Evolutionary conservation across 108 stramenopile species (phyloP).

Genomic region (Asterionellopsis glacialis): DNA sequence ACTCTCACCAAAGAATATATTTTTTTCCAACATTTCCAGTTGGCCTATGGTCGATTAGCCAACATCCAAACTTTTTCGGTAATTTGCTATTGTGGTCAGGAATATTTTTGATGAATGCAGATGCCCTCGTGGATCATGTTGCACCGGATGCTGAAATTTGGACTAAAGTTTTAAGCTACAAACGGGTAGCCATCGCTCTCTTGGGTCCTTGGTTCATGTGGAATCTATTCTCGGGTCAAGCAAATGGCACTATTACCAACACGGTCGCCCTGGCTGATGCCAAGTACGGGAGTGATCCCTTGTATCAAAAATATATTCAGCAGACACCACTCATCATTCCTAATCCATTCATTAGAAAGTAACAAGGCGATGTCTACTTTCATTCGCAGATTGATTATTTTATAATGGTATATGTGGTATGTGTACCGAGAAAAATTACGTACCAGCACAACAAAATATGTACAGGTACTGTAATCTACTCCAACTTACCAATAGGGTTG

Average conservation of each 20-base stretch:
- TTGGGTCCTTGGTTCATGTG: conserved; percentile 59
- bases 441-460: no score
- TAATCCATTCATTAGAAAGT: conserved; percentile 13
- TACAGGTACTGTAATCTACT: no score
- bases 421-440: no score
- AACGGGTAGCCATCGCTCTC: conserved; percentile 34
- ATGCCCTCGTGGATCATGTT: conserved; percentile 32
- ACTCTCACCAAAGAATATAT: no score
- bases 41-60: conserved; percentile 71
- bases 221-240: conserved; percentile 55
- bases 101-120: conserved; percentile 64
- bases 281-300: conserved; percentile 59
- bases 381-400: no score
- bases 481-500: no score
- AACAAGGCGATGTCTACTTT: no score
- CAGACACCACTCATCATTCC: conserved; percentile 56
- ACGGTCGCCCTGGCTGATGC: conserved; percentile 32
- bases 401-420: no score
- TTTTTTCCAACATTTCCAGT: no score
- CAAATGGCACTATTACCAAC: conserved; percentile 43
- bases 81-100: conserved; percentile 73
- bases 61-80: conserved; percentile 85
- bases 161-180: conserved; percentile 22
- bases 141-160: conserved; percentile 7
- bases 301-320: conserved; percentile 39